A percentile compares a stretch with the other conserved stretches of the same genome.
Evolutionary conservation across 495 filamentous ascomycete species (phyloP).

Genomic region (Xylaria nigripes): DNA sequence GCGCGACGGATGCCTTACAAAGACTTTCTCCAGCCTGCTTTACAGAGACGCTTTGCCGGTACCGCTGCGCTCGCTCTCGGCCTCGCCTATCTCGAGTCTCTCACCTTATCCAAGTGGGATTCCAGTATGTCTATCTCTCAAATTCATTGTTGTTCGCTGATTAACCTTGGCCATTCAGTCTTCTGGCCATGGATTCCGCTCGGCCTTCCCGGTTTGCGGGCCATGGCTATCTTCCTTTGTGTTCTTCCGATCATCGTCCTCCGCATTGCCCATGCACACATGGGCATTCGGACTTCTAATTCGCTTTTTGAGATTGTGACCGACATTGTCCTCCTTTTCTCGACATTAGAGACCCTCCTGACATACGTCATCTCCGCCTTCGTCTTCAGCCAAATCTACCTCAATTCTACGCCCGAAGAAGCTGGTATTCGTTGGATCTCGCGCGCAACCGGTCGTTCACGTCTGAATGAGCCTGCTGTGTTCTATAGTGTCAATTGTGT

Average conservation of each 20-base stretch:
- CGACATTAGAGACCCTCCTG: conserved; percentile 56
- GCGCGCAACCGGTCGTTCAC: conserved; percentile 50
- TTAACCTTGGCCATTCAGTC: conserved; percentile 36
- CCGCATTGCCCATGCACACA: conserved; percentile 78
- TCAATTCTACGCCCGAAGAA: conserved; percentile 59
- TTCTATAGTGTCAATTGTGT: conserved; percentile 68
- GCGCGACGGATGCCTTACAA: conserved; percentile 54
- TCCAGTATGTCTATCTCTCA: conserved; percentile 45
- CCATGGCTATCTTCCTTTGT: conserved; percentile 65
- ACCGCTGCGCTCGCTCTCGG: conserved; percentile 57
- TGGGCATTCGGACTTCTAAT: conserved; percentile 59
- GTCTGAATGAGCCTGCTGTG: conserved; percentile 81
- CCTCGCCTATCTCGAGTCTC: conserved; percentile 65
- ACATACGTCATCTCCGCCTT: conserved; percentile 73
- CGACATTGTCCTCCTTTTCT: conserved; percentile 44
- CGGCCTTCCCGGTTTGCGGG: conserved; percentile 63
- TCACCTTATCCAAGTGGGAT: conserved; percentile 61
- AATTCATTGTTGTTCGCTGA: neutral
- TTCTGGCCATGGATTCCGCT: conserved; percentile 84
- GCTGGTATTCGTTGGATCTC: conserved; percentile 66
- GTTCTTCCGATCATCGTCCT: conserved; percentile 64
- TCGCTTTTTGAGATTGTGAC: conserved; percentile 58
- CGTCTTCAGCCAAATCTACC: conserved; percentile 74
- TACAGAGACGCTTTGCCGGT: conserved; percentile 78
- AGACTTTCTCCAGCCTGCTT: conserved; percentile 80